Evolutionary conservation across 129 eudicot genomes (phyloP), one percentile per base, ranked within the genome.

Genomic region (Flaveria linearis): DNA sequence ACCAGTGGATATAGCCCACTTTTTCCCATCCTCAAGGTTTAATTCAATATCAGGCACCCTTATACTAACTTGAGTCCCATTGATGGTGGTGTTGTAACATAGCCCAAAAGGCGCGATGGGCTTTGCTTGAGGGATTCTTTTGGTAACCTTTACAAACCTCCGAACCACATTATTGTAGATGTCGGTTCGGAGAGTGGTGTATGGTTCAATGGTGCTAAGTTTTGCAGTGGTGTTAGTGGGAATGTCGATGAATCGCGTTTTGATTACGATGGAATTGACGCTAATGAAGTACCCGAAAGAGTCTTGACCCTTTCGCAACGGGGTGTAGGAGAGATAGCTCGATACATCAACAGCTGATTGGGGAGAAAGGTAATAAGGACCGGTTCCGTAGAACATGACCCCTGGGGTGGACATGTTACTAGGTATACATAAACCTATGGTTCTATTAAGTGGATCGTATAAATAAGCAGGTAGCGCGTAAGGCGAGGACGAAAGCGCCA

Each of bases 351-450:
- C 57, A 53, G 28, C 20, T 1, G 65, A 58, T 4, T 79, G 71
- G 1, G 90, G 86, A 23, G 73, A 75, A 64, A 84, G 70, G 39
- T 73, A 11, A 72, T 76, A 79, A 15, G 88, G 85, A 18, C 85
- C 87, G 2, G 83, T 72, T 22, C 92, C 92, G 18, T 80, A 85
- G 50, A 82, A 77, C 13, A 83, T 51, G 10, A 80, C 80, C 10
- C 92, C 92, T 0, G 62, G 74, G 33, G 77, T 66, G 0, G 74
- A 68, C 9, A 73, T 3, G 3, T 68, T 46, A 69, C 82, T 80
- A 9, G 87, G 86, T 58, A 88, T 58, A 62, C 89, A 88, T 39
- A 88, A 42, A 7, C 71, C 89, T 15, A 80, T 39, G 9, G 65
- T 61, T 30, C 39, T 52, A 43, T 57, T 57, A 28, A 80, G 75